Base-by-base conservation (phyloP, 768 basidiomycete species). In the Leccinum incarnatum region DNA sequence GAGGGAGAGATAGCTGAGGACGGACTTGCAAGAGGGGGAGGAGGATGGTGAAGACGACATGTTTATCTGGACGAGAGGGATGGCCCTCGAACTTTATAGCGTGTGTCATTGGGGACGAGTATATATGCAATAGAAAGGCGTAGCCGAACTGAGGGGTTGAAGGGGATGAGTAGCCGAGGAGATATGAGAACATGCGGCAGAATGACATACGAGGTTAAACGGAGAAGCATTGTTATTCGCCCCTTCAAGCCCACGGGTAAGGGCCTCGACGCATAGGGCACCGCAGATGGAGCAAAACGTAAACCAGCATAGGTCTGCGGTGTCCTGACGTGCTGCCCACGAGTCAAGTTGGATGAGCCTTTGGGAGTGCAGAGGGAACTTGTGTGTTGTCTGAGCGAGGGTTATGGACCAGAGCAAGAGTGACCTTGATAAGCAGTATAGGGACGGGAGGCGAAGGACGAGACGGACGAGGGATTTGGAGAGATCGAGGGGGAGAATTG, bases 81-180 rank as follows among this genome's bases (percentile, higher is more conserved):
- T 77, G 66, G 2, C 75, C 78, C 3, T 74, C 69, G 4, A 75
- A 67, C 55, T 77, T 80, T 27, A 64, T 61, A 23, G 60, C 60
- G 68, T 88, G 86, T 5, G 86, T 81, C 42, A 84, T 65, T 0
- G 87, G 86, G 2, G 85, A 84, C 0, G 87, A 83, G 73, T 90
- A 91, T 8, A 89, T 80, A 61, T 91, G 86, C 19, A 92, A 72
- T 32, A 90, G 77, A 70, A 91, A 90, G 1, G 88, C 84, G 63
- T 91, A 92, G 21, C 86, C 88, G 61, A 91, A 83, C 89, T 90
- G 62, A 30, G 19, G 10, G 56, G 21, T 17, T 23, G 17, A 7
- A 23, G 2, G 14, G 6, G 48, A 14, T 51, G 29, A 55, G 37
- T 50, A 25, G 14, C 21, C 45, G 37, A 56, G 27, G 37, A 5